Conservation (phyloP, 768 basidiomycete species). For the Clitopilus passeckerianus region DNA sequence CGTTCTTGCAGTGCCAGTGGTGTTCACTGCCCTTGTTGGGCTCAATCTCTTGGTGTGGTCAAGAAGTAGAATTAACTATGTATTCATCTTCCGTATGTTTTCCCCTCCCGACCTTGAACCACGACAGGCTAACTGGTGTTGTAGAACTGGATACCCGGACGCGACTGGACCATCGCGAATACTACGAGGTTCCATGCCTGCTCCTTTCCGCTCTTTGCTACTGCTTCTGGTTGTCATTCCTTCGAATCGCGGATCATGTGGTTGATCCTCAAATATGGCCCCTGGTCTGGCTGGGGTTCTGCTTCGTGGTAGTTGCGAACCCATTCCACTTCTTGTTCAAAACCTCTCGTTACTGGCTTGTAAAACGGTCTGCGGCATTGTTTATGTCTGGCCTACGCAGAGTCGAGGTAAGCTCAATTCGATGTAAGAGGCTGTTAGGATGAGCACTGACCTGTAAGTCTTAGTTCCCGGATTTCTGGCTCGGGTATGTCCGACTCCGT, state of each 20-base stretch:
- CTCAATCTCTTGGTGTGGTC: conserved; percentile 83
- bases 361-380: conserved; percentile 58
- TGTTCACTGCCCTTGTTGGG: conserved; percentile 76
- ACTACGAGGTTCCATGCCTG: conserved; percentile 69
- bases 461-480: conserved; percentile 86
- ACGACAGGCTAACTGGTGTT: neutral
- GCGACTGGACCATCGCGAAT: conserved; percentile 74
- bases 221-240: conserved; percentile 83
- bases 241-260: conserved; percentile 46
- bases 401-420: conserved; percentile 59
- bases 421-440: neutral
- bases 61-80: conserved; percentile 77
- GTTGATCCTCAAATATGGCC: conserved; percentile 74
- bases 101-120: conserved; percentile 10
- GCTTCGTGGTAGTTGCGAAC: conserved; percentile 57
- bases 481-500: conserved; percentile 51
- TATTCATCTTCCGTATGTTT: conserved; percentile 80
- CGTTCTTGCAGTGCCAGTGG: conserved; percentile 62
- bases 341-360: conserved; percentile 76
- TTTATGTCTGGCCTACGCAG: conserved; percentile 61
- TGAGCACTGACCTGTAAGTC: conserved; percentile 1
- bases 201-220: conserved; percentile 71
- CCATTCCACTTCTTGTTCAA: conserved; percentile 68
- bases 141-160: conserved; percentile 68
- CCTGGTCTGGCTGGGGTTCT: conserved; percentile 71